These are phyloP conservation scores for Ogataea glucozyma DNA, from an alignment of 805 yeast species.

Conservation along the genomic window DNA sequence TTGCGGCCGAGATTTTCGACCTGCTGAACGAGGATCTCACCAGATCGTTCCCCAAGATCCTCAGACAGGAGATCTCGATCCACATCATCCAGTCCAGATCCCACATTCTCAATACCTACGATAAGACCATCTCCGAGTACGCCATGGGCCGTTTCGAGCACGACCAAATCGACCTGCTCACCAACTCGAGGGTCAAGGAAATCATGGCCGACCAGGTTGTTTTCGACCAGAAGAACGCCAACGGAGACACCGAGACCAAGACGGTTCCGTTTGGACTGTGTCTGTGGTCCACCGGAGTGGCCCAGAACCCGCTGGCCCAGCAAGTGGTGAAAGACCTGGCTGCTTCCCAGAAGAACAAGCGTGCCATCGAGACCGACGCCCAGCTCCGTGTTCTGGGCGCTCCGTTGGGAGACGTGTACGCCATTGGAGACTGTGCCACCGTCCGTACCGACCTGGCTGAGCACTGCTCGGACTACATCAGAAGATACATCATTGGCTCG, in stretches of 20 bases:
- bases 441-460: conserved; percentile 60
- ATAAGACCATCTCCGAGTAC: conserved; percentile 61
- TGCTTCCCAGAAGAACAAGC: conserved; percentile 54
- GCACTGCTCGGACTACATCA: conserved; percentile 52
- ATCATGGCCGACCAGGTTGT: conserved; percentile 58
- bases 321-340: conserved; percentile 50
- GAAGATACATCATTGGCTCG: conserved; percentile 45
- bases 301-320: conserved; percentile 62
- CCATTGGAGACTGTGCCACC: conserved; percentile 73
- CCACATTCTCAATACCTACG: conserved; percentile 68
- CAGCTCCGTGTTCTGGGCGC: conserved; percentile 70
- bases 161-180: conserved; percentile 61
- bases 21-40: conserved; percentile 64
- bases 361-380: conserved; percentile 78
- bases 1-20: conserved; percentile 72
- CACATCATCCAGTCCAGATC: conserved; percentile 71
- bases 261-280: conserved; percentile 67
- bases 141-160: conserved; percentile 64
- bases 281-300: conserved; percentile 77
- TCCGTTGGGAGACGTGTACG: conserved; percentile 66
- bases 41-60: conserved; percentile 55
- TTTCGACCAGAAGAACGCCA: conserved; percentile 50
- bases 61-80: conserved; percentile 63
- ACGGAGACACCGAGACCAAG: conserved; percentile 43
- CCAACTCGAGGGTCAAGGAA: conserved; percentile 63